A percentile compares a stretch with the other conserved stretches of the same genome.
These are phyloP conservation scores for Nakazawaea laoshanensis DNA, from an alignment of 805 yeast species.

Conservation along the genomic window DNA sequence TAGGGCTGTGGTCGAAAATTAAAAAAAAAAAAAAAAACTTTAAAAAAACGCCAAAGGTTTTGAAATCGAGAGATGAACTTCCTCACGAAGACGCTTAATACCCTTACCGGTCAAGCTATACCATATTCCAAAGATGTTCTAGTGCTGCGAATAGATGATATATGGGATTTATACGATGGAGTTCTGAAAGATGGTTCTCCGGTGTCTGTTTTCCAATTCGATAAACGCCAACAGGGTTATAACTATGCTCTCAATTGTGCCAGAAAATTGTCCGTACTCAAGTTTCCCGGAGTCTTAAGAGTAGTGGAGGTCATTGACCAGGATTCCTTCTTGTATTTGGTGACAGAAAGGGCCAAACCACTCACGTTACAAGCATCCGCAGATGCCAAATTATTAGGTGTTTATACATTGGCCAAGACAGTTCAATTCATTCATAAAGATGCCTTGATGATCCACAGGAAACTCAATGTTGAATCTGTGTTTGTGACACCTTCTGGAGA, in stretches of 20 bases:
- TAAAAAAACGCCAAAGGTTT: neutral
- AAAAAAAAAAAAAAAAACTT: neutral
- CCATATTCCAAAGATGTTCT: slow-evolving; percentile 47
- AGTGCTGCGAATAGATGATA: slow-evolving; percentile 20
- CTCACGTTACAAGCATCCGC: slow-evolving; percentile 26
- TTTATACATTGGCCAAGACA: slow-evolving; percentile 45
- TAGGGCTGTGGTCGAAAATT: neutral
- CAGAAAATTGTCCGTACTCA: slow-evolving; percentile 43
- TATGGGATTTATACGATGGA: slow-evolving; percentile 65
- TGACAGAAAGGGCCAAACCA: slow-evolving; percentile 63
- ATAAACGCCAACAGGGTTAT: slow-evolving; percentile 28
- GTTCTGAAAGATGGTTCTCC: slow-evolving; percentile 35
- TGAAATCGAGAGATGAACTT: slow-evolving; percentile 44
- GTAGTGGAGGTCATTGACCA: slow-evolving; percentile 57
- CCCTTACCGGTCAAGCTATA: slow-evolving; percentile 46
- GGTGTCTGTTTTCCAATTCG: slow-evolving; percentile 63
- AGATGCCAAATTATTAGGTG: slow-evolving; percentile 41
- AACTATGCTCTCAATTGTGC: slow-evolving; percentile 36
- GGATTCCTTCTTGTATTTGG: slow-evolving; percentile 46
- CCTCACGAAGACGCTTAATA: slow-evolving; percentile 51
- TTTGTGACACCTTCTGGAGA: slow-evolving; percentile 66
- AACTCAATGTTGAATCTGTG: slow-evolving; percentile 45
- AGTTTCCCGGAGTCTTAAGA: slow-evolving; percentile 62
- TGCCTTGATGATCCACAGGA: slow-evolving; percentile 56
- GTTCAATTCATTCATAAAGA: slow-evolving; percentile 51